Conservation (phyloP, 176 grass and related monocot genomes). For the Cenchrus purpureus region DNA sequence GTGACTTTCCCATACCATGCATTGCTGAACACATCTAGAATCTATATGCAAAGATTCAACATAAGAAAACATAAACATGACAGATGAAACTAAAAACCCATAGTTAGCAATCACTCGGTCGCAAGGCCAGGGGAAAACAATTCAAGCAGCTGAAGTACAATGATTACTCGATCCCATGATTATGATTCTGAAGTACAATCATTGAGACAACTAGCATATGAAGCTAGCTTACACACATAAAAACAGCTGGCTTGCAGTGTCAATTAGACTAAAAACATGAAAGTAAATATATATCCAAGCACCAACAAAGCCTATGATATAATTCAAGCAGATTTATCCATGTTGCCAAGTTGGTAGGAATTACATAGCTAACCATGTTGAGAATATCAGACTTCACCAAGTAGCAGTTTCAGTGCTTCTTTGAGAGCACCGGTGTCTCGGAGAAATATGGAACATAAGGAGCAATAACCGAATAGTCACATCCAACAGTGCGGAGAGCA, state of each 20-base stretch:
- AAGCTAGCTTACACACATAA: not conserved
- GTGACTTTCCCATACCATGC: not conserved
- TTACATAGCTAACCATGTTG: not conserved
- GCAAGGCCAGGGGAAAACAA: not conserved
- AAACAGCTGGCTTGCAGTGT: not conserved
- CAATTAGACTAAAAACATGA: not conserved
- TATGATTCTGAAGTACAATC: not conserved
- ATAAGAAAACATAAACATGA: not conserved
- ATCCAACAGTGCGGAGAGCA: not conserved
- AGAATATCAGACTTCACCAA: not conserved
- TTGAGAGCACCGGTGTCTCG: not conserved
- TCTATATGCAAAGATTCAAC: not conserved
- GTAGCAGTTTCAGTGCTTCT: conserved; percentile 1
- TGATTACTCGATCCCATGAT: not conserved
- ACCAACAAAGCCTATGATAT: not conserved
- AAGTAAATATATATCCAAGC: not conserved
- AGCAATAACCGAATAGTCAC: not conserved
- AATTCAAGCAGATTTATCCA: not conserved
- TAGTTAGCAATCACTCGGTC: not conserved
- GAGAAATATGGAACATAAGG: conserved; percentile 26
- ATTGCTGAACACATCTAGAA: not conserved
- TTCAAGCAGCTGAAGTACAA: too few species aligned
- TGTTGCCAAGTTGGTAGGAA: not conserved
- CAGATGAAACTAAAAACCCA: not conserved
- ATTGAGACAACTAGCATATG: not conserved